Conservation (phyloP, 805 yeast species). For the Wickerhamiella siamensis region DNA sequence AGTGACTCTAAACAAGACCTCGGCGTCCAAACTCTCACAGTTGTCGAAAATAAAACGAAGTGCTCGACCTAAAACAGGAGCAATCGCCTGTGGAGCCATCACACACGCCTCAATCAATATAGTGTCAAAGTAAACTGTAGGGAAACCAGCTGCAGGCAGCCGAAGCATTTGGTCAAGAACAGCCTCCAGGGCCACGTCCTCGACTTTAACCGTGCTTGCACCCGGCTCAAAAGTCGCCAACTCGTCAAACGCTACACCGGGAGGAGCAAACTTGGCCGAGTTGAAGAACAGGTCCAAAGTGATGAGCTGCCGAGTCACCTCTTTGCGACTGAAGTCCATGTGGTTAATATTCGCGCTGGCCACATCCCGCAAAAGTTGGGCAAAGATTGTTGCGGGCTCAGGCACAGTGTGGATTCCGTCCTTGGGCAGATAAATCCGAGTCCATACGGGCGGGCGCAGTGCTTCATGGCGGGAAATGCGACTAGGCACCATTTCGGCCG, state of each 20-base stretch:
- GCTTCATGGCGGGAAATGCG: conserved; percentile 1
- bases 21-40: conserved; percentile 56
- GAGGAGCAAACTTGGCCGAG: conserved; percentile 46
- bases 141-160: conserved; percentile 52
- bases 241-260: conserved; percentile 68
- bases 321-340: conserved; percentile 78
- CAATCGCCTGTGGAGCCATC: conserved; percentile 67
- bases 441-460: background rate
- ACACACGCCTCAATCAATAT: conserved; percentile 77
- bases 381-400: conserved; percentile 34
- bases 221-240: conserved; percentile 30
- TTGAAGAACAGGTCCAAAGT: conserved; percentile 60
- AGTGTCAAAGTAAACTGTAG: conserved; percentile 67
- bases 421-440: conserved; percentile 14
- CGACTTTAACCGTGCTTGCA: conserved; percentile 72
- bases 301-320: conserved; percentile 70
- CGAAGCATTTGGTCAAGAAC: conserved; percentile 64
- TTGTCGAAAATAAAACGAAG: conserved; percentile 66
- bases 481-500: conserved; percentile 4
- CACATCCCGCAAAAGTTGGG: conserved; percentile 59
- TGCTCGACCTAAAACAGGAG: conserved; percentile 90
- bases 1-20: conserved; percentile 52
- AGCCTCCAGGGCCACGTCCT: conserved; percentile 76
- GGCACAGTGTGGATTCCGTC: conserved; percentile 56
- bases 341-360: conserved; percentile 60